These are phyloP conservation scores for Phialophora verrucosa DNA, from an alignment of 2,329 filamentous ascomycete species.

Conservation along the genomic window DNA sequence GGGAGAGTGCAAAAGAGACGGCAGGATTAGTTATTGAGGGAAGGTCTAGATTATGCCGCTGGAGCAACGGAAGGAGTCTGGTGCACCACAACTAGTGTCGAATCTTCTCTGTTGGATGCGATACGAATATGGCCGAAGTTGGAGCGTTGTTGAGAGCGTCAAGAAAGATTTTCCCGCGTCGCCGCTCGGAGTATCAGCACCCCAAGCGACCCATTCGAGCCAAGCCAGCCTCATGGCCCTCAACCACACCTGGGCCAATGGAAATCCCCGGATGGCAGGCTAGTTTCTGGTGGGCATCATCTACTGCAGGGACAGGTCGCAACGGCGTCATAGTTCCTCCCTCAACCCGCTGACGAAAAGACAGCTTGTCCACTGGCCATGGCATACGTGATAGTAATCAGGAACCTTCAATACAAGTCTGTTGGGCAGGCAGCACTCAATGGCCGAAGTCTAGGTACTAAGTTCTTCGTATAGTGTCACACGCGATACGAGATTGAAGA, in stretches of 20 bases:
- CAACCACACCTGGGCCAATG: slow-evolving; percentile 15
- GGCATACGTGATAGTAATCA: slow-evolving; percentile 16
- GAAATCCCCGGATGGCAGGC: slow-evolving; percentile 13
- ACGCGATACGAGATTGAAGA: slow-evolving; percentile 3
- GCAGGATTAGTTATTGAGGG: slow-evolving; percentile 24
- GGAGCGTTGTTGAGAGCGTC: slow-evolving; percentile 23
- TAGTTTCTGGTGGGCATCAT: slow-evolving; percentile 29
- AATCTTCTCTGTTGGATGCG: slow-evolving; percentile 14
- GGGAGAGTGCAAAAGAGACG: neutral
- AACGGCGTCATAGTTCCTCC: slow-evolving; percentile 27
- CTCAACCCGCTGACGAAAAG: slow-evolving; percentile 21
- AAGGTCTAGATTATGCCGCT: slow-evolving; percentile 9
- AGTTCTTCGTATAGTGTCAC: neutral
- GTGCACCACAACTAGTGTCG: slow-evolving; percentile 9
- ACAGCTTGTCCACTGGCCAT: slow-evolving; percentile 2
- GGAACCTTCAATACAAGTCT: neutral
- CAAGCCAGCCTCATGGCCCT: slow-evolving; percentile 14
- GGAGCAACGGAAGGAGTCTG: slow-evolving; percentile 25
- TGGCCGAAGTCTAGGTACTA: no score
- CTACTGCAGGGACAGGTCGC: slow-evolving; percentile 31
- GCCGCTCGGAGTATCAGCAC: slow-evolving; percentile 15
- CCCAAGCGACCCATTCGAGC: slow-evolving; percentile 12
- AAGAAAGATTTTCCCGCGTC: slow-evolving; percentile 27
- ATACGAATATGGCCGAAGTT: slow-evolving; percentile 22
- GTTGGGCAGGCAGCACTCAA: slow-evolving; percentile 12